Evolutionary conservation across 495 filamentous ascomycete species (phyloP), one percentile per base, ranked within the genome.

Genomic region (Aspergillus olivimuriae): DNA sequence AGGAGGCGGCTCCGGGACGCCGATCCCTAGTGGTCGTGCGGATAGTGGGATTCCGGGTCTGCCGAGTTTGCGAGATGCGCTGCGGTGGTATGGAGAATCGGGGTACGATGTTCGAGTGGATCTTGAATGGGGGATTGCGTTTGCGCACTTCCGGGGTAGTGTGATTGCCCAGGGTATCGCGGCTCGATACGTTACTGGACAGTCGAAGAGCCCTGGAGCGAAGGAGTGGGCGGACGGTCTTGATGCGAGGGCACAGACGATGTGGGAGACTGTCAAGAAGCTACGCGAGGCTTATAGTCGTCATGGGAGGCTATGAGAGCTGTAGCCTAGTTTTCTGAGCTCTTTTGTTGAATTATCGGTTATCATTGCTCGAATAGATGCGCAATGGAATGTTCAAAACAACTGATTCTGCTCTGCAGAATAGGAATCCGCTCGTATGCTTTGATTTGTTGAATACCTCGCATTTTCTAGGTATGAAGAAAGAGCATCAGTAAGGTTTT

Each of bases 141-240:
- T 47, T 9, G 31, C 31, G 2, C 18, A 24, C 8, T 42, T 36
- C 14, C 38, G 45, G 4, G 38, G 45, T 22, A 22, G 19, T 9
- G 38, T 47, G 4, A 42, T 47, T 18, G 24, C 35, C 14, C 38
- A 47, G 22, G 45, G 38, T 2, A 47, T 47, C 14, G 38, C 19
- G 20, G 45, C 38, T 23, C 23, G 44, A 22, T 47, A 36, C 30
- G 45, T 22, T 4, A 17, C 11, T 4, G 11, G 44, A 1, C 36
- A 46, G 35, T 37, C 44, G 15, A 46, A 38, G 20, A 46, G 44
- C 17, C 35, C 36, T 2, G 23, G 21, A 3, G 44, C 44, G 18
- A 46, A 39, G 26, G 44, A 39, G 28, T 46, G 35, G 26, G 17
- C n/a, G 10, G 17, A 40, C 24, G 24, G 36, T 19, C 24, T 40